Evolutionary conservation across 2,329 filamentous ascomycete species (phyloP).

Genomic region (Aspergillus melleus): DNA sequence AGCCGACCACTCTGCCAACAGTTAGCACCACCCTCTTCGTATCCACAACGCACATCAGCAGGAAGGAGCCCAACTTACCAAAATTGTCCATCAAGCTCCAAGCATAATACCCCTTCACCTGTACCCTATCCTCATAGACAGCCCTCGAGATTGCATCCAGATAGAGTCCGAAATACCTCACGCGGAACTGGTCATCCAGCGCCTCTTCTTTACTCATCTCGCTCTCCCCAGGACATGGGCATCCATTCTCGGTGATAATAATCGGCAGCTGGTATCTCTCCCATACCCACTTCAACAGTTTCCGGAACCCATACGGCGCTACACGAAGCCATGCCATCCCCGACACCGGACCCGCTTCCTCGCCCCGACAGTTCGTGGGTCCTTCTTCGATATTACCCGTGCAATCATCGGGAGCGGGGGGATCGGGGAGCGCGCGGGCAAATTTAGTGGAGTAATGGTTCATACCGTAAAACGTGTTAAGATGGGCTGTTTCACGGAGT

Average conservation of each 20-base stretch:
- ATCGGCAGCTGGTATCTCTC: conserved; percentile 6
- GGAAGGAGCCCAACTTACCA: neutral
- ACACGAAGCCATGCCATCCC: conserved; percentile 11
- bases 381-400: conserved; percentile 11
- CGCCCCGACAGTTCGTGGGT: conserved; percentile 5
- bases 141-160: conserved; percentile 7
- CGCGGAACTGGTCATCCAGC: conserved; percentile 5
- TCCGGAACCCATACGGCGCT: conserved; percentile 7
- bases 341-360: conserved; percentile 2
- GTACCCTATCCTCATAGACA: conserved; percentile 7
- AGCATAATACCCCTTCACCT: conserved; percentile 12
- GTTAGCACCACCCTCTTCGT: neutral
- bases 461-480: conserved; percentile 17
- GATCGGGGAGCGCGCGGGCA: neutral
- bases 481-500: neutral
- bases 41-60: neutral
- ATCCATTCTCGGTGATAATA: conserved; percentile 12
- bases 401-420: conserved; percentile 11
- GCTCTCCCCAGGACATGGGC: conserved; percentile 5
- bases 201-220: neutral
- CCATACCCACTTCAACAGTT: conserved; percentile 8
- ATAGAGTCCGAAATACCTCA: conserved; percentile 6
- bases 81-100: conserved; percentile 21
- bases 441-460: conserved; percentile 17
- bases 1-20: conserved; percentile 15